These are phyloP conservation scores for Firmiana major DNA, from an alignment of 345 rosid species.

Conservation along the genomic window DNA sequence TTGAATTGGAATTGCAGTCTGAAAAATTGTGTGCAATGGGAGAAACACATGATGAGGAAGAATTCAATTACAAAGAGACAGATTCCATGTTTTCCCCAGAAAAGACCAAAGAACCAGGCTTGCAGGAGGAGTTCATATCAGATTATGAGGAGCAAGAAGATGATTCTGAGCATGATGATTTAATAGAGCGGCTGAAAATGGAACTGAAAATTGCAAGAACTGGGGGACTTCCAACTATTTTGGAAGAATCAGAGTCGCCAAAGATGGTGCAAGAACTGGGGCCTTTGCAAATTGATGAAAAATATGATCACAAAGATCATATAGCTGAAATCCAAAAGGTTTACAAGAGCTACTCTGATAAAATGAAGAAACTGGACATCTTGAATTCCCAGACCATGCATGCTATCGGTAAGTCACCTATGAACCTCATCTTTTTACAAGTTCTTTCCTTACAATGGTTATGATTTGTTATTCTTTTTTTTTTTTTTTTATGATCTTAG, in stretches of 20 bases:
- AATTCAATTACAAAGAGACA: background rate
- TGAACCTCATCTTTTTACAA: background rate
- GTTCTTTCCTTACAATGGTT: background rate
- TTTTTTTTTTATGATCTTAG: background rate
- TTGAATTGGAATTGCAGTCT: constrained; percentile 37
- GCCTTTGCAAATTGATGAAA: constrained; percentile 55
- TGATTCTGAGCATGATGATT: constrained; percentile 50
- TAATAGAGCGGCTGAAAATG: constrained; percentile 58
- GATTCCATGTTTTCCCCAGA: constrained; percentile 6
- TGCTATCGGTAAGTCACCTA: constrained; percentile 47
- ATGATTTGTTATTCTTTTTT: background rate
- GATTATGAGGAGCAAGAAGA: constrained; percentile 28
- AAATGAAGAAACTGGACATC: constrained; percentile 74
- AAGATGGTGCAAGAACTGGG: constrained; percentile 37
- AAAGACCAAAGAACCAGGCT: constrained; percentile 18
- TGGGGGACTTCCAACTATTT: constrained; percentile 77
- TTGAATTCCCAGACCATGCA: constrained; percentile 72
- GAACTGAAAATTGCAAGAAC: constrained; percentile 59
- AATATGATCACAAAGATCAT: constrained; percentile 43
- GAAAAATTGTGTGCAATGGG: constrained; percentile 17
- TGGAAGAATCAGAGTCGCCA: constrained; percentile 65
- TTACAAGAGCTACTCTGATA: constrained; percentile 55
- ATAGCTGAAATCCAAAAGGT: constrained; percentile 56
- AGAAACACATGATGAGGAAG: constrained; percentile 6
- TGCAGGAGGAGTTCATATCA: constrained; percentile 7